These are phyloP conservation scores for Torulaspora gathmanii DNA, from an alignment of 805 yeast genomes.

Conservation along the genomic window DNA sequence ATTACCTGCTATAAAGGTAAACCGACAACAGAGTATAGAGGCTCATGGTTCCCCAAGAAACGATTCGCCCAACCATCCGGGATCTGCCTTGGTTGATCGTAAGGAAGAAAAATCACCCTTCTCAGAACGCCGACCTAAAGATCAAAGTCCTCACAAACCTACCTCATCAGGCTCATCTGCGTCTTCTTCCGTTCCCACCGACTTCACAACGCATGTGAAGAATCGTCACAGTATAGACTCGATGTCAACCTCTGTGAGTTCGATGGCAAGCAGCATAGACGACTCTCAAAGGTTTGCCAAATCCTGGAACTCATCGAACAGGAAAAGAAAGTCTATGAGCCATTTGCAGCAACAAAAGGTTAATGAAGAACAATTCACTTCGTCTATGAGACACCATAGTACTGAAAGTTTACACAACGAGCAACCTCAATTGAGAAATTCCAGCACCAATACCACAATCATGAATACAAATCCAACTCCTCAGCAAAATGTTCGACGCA, in stretches of 20 bases:
- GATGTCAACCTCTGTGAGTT: slow-evolving; percentile 33
- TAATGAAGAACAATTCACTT: neutral
- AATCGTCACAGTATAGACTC: slow-evolving; percentile 32
- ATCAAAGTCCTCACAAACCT: slow-evolving; percentile 6
- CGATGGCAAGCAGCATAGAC: slow-evolving; percentile 33
- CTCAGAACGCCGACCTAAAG: neutral
- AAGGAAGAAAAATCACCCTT: neutral
- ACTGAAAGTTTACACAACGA: neutral
- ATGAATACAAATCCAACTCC: slow-evolving; percentile 9
- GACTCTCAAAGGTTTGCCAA: slow-evolving; percentile 35
- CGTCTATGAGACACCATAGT: neutral
- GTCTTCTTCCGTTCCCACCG: slow-evolving; percentile 34
- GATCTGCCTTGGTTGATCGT: neutral
- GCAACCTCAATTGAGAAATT: slow-evolving; percentile 10
- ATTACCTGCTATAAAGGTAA: neutral
- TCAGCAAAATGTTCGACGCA: slow-evolving; percentile 19
- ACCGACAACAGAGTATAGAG: neutral
- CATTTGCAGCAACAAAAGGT: slow-evolving; percentile 15
- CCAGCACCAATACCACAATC: slow-evolving; percentile 22
- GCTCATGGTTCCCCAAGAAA: neutral
- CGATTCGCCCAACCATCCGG: neutral
- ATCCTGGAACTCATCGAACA: slow-evolving; percentile 35
- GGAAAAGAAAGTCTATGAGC: slow-evolving; percentile 32
- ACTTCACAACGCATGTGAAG: slow-evolving; percentile 29
- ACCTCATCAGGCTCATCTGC: slow-evolving; percentile 26